phyloP scores from a whole-genome alignment of 768 basidiomycete genomes.

The Lanmaoa rubissima region DNA sequence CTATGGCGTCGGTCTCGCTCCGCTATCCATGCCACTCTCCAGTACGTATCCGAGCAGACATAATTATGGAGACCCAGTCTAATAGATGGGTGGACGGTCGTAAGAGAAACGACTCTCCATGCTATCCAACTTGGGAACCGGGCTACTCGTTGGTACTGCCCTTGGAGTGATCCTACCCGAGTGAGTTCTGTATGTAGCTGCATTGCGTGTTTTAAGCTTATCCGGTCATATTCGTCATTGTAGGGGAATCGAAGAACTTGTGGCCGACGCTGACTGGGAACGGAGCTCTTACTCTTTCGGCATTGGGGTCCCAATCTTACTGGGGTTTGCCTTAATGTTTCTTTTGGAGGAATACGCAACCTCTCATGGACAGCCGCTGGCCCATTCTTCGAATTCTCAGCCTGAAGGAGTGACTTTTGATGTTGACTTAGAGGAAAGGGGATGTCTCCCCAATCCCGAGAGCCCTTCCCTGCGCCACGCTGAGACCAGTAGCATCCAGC shows the following conservation, averaged over 20 bases:
- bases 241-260: conserved; percentile 72
- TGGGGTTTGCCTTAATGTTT: conserved; percentile 59
- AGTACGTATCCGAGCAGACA: conserved; percentile 39
- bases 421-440: conserved; percentile 59
- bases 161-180: conserved; percentile 93
- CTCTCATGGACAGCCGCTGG: conserved; percentile 44
- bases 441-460: conserved; percentile 32
- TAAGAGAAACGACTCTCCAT: conserved; percentile 44
- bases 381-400: conserved; percentile 12
- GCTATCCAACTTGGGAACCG: conserved; percentile 67
- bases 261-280: conserved; percentile 33
- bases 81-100: conserved; percentile 30
- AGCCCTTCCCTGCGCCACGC: conserved; percentile 6
- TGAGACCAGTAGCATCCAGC: conserved; percentile 29
- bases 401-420: conserved; percentile 43
- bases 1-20: conserved; percentile 71
- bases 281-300: conserved; percentile 45
- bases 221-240: not conserved
- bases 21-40: conserved; percentile 70
- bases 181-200: conserved; percentile 45
- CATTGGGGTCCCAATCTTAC: conserved; percentile 62
- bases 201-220: not conserved
- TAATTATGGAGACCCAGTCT: not conserved
- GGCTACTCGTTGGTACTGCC: conserved; percentile 85
- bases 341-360: conserved; percentile 62